Evolutionary conservation across 139 green algal species (phyloP), one percentile per base, ranked within the genome.

Genomic region (Tetraselmis chui): DNA sequence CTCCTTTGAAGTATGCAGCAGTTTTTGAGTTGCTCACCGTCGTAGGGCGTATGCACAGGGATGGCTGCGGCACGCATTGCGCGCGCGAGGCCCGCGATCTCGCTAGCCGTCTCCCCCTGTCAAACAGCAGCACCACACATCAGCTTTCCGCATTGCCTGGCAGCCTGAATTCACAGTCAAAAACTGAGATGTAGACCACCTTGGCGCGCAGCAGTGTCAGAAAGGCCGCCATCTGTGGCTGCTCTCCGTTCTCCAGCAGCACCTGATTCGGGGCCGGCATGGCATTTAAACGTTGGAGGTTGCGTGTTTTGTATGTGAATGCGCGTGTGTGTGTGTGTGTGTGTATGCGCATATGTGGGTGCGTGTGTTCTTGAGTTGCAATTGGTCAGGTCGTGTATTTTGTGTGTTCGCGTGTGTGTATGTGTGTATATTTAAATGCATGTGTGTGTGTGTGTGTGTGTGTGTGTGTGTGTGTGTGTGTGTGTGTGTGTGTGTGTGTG

Each of bases 131-230:
- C 18, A 75, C 18, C 24, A 79, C n/a, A 28, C 79, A 29, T 0
- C 30, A 59, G 1, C 25, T 76, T 58, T 31, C 22, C 30, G 67
- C 28, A 78, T 77, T 28, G 79, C 78, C 74, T 58, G 24, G n/a
- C n/a, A n/a, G n/a, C n/a, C 23, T 23, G 23, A n/a, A 75, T 23
- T 75, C 59, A 23, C 59, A n/a, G 59, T 23, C 23, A 23, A n/a
- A n/a, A n/a, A n/a, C n/a, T n/a, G n/a, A n/a, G 11, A 23, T 31
- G 1, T 5, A 23, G 2, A 28, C 81, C 79, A 92, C 92, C 92
- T 99, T 99, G 31, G 95, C 94, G 1, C 94, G 89, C 59, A 99
- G 90, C 59, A 99, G 92, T 58, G 98, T 95, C 26, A 99, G 87
- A 86, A 98, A 98, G 0, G 96, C 96, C 0, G 92, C 87, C 1